phyloP scores from a whole-genome alignment of 768 basidiomycete genomes.

The Nevesoporus exiguus region DNA sequence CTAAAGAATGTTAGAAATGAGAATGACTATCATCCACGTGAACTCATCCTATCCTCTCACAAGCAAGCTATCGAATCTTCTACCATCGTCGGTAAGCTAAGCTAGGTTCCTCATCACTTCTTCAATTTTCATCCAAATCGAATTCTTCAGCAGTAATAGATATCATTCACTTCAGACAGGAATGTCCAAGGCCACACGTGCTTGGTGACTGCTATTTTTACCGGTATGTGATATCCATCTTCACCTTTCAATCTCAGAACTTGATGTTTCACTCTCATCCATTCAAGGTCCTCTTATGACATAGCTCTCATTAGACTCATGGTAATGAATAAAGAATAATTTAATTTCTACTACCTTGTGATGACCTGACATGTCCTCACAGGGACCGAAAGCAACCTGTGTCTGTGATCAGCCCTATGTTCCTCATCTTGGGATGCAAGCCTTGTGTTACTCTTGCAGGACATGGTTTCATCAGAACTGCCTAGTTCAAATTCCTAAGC shows the following conservation, averaged over 20 bases:
- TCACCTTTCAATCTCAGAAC: no score
- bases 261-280: no score
- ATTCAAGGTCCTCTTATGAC: not conserved
- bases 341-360: not conserved
- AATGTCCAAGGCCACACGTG: not conserved
- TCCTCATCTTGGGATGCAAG: not conserved
- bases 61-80: not conserved
- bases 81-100: not conserved
- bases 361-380: not conserved
- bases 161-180: not conserved
- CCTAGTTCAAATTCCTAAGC: not conserved
- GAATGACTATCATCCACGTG: not conserved
- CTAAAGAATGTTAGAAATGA: not conserved
- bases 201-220: not conserved
- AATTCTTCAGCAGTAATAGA: not conserved
- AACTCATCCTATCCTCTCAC: not conserved
- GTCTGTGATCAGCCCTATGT: not conserved
- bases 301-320: not conserved
- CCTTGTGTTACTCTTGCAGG: not conserved
- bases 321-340: not conserved
- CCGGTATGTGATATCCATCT: not conserved
- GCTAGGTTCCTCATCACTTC: no score
- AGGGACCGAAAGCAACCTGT: not conserved
- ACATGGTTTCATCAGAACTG: not conserved
- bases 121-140: not conserved